A percentile compares a stretch with the other conserved stretches of the same genome.
These are phyloP conservation scores for Teratosphaeria gauchensis DNA, from an alignment of 2,329 filamentous ascomycete species.

Conservation along the genomic window DNA sequence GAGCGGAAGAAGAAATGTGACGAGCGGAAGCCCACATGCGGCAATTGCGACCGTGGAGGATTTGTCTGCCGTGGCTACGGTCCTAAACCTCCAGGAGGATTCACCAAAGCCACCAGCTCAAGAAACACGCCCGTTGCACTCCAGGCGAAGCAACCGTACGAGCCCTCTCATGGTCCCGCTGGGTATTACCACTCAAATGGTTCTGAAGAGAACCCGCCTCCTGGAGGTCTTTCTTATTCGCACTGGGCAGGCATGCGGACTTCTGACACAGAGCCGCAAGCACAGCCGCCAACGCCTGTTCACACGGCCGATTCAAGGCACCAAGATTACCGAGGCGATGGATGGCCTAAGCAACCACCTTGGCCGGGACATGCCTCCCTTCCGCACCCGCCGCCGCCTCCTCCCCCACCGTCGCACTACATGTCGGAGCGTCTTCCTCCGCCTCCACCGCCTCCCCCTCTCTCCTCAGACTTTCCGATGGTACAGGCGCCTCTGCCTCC, in stretches of 20 bases:
- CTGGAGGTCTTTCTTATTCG: conserved; percentile 6
- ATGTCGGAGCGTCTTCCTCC: conserved; percentile 8
- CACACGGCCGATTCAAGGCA: neutral
- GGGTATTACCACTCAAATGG: conserved; percentile 2
- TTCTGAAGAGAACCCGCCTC: neutral
- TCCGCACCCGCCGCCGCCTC: neutral
- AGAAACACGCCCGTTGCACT: conserved; percentile 7
- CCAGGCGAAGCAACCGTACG: conserved; percentile 10
- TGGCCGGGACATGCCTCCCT: conserved; percentile 1
- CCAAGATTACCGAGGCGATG: neutral
- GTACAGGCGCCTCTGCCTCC: conserved; percentile 7
- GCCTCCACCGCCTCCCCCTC: conserved; percentile 1
- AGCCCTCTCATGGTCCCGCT: conserved; percentile 8
- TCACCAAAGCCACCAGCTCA: conserved; percentile 5
- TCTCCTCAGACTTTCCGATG: conserved; percentile 8
- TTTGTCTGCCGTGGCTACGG: conserved; percentile 90
- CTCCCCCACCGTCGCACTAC: neutral
- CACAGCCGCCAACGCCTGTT: neutral
- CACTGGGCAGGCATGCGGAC: conserved; percentile 12
- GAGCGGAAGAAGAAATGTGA: conserved; percentile 97
- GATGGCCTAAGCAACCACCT: conserved; percentile 2
- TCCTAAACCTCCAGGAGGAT: conserved; percentile 16
- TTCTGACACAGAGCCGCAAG: conserved; percentile 1
- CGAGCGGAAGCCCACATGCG: conserved; percentile 83
- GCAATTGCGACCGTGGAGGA: conserved; percentile 81